Evolutionary conservation across 768 basidiomycete genomes (phyloP).

Genomic region (Multifurca ochricompacta): DNA sequence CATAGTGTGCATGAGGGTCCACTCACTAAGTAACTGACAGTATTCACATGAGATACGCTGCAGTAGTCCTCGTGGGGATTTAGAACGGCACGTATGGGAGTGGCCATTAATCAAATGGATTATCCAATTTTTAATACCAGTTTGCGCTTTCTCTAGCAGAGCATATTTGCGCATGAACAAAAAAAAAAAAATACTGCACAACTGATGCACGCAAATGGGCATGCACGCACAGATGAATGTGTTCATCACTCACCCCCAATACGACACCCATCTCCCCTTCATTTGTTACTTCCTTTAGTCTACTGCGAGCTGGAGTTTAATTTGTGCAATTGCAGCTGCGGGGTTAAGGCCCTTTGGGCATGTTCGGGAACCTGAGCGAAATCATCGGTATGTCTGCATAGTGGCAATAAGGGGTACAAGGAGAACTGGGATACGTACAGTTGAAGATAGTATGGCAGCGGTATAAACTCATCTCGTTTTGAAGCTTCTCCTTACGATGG

Average conservation of each 20-base stretch:
- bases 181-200: neutral
- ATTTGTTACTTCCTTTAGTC: slow-evolving; percentile 37
- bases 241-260: neutral
- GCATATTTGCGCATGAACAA: neutral
- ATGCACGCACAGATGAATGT: neutral
- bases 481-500: slow-evolving; percentile 82
- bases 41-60: too few species aligned
- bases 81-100: neutral
- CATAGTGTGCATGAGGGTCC: too few species aligned
- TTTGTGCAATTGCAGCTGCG: slow-evolving; percentile 84
- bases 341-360: slow-evolving; percentile 97
- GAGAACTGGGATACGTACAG: slow-evolving; percentile 37
- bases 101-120: too few species aligned
- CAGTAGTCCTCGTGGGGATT: too few species aligned
- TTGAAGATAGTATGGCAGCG: slow-evolving; percentile 99
- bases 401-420: slow-evolving; percentile 21
- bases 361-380: slow-evolving; percentile 67
- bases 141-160: slow-evolving; percentile 2
- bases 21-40: too few species aligned
- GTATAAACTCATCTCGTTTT: slow-evolving; percentile 95
- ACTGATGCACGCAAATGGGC: neutral
- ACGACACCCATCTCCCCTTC: neutral
- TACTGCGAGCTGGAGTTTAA: slow-evolving; percentile 83
- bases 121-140: too few species aligned
- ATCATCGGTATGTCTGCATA: neutral